These are phyloP conservation scores for Botryosphaeria dothidea DNA, from an alignment of 2,329 filamentous ascomycete genomes.

Conservation along the genomic window DNA sequence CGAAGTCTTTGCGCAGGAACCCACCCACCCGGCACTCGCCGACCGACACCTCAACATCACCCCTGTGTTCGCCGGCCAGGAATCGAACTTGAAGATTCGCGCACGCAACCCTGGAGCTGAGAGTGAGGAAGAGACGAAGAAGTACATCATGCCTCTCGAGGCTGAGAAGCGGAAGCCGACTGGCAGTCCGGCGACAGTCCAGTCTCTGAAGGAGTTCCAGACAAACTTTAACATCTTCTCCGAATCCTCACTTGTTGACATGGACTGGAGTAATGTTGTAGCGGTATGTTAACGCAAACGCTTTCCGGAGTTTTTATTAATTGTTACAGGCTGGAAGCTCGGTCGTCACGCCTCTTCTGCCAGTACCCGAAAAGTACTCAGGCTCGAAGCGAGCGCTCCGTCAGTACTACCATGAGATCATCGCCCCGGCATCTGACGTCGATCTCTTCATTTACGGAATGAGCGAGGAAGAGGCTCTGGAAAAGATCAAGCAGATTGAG, in stretches of 20 bases:
- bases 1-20: slow-evolving; percentile 68
- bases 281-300: slow-evolving; percentile 41
- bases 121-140: slow-evolving; percentile 60
- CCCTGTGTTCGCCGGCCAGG: slow-evolving; percentile 61
- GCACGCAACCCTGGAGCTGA: slow-evolving; percentile 62
- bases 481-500: slow-evolving; percentile 85
- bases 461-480: slow-evolving; percentile 72
- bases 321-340: slow-evolving; percentile 66
- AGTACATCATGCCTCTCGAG: slow-evolving; percentile 69
- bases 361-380: slow-evolving; percentile 54
- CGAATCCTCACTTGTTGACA: slow-evolving; percentile 71
- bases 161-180: slow-evolving; percentile 61
- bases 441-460: slow-evolving; percentile 84
- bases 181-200: slow-evolving; percentile 68
- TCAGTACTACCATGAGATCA: slow-evolving; percentile 75
- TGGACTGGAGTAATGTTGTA: slow-evolving; percentile 82
- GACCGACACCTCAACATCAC: slow-evolving; percentile 64
- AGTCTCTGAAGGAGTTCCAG: slow-evolving; percentile 68
- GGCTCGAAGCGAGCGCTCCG: slow-evolving; percentile 44
- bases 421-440: slow-evolving; percentile 82
- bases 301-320: neutral
- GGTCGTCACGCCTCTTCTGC: slow-evolving; percentile 76
- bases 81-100: slow-evolving; percentile 60
- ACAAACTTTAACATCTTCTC: slow-evolving; percentile 81
- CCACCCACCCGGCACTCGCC: slow-evolving; percentile 57